These are phyloP conservation scores for Rhodotorula taiwanensis DNA, from an alignment of 768 basidiomycete species.

Conservation along the genomic window DNA sequence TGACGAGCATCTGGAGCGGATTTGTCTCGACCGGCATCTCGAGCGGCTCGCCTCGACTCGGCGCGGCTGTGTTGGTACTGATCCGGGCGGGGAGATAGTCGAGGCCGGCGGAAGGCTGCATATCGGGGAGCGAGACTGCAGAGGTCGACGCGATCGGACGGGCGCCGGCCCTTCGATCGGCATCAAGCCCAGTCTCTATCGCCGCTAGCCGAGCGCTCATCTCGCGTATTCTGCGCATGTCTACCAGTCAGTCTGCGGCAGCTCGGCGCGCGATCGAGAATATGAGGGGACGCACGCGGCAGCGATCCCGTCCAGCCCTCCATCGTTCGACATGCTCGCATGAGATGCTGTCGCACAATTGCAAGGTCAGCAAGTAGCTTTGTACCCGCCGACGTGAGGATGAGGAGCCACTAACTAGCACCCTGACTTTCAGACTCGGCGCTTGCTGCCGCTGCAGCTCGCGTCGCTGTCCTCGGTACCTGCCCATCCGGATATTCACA, in stretches of 20 bases:
- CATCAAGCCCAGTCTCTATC: constrained; percentile 25
- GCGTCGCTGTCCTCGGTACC: constrained; percentile 1
- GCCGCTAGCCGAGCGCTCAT: constrained; percentile 16
- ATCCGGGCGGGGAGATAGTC: background rate
- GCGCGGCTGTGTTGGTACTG: background rate
- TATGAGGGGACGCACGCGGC: background rate
- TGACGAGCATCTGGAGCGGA: constrained; percentile 26
- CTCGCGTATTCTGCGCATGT: constrained; percentile 5
- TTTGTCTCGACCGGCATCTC: constrained; percentile 22
- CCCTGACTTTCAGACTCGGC: too few relatives aligned
- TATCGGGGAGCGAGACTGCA: background rate
- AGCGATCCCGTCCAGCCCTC: background rate
- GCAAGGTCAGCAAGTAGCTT: too few relatives aligned
- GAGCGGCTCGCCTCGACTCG: background rate
- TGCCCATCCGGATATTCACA: constrained; percentile 11
- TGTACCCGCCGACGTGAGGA: too few relatives aligned
- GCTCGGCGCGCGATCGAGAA: too few relatives aligned
- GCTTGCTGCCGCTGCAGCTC: background rate
- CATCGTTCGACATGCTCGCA: background rate
- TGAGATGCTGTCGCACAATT: background rate
- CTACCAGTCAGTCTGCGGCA: too few relatives aligned
- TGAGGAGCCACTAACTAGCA: too few relatives aligned
- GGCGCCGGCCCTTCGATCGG: constrained; percentile 6
- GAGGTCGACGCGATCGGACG: background rate
- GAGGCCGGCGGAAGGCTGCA: background rate